Evolutionary conservation across 805 yeast genomes (phyloP).

Genomic region (Crinitomyces ghanaensis): DNA sequence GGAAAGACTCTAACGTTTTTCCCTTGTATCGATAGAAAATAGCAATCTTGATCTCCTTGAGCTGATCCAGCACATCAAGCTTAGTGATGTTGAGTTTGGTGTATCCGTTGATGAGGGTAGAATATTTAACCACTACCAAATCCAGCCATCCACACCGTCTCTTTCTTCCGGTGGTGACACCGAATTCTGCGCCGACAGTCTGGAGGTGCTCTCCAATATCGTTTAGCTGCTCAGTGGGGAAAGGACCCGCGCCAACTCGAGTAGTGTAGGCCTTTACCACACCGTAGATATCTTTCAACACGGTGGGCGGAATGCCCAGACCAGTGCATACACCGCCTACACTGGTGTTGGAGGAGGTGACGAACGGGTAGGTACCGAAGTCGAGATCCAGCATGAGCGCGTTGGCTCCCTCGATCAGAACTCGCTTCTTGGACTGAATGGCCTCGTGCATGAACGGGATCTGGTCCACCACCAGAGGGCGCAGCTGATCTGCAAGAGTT

Average conservation of each 20-base stretch:
- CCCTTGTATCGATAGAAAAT: constrained; percentile 75
- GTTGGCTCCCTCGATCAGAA: constrained; percentile 94
- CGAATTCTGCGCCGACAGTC: constrained; percentile 86
- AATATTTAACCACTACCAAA: constrained; percentile 85
- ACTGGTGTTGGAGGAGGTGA: constrained; percentile 90
- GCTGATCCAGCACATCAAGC: constrained; percentile 85
- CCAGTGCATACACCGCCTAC: constrained; percentile 98
- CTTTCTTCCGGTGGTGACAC: constrained; percentile 98
- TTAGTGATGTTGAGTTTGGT: constrained; percentile 89
- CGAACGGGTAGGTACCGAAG: constrained; percentile 96
- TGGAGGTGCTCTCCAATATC: constrained; percentile 79
- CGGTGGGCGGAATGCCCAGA: constrained; percentile 86
- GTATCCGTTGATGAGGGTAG: constrained; percentile 87
- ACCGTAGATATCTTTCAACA: constrained; percentile 75
- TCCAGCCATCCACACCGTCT: constrained; percentile 99
- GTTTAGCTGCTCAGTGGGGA: constrained; percentile 95
- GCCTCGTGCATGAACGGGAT: constrained; percentile 70
- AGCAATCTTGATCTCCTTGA: constrained; percentile 81
- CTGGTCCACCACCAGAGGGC: constrained; percentile 91
- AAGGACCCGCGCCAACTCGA: constrained; percentile 98
- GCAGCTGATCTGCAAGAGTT: constrained; percentile 56
- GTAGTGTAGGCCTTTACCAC: constrained; percentile 98
- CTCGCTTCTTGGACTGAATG: constrained; percentile 63
- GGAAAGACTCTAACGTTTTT: constrained; percentile 65
- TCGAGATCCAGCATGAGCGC: constrained; percentile 96